Base-by-base conservation (phyloP, 352 stramenopile genomes). In the Pythium graminicola region DNA sequence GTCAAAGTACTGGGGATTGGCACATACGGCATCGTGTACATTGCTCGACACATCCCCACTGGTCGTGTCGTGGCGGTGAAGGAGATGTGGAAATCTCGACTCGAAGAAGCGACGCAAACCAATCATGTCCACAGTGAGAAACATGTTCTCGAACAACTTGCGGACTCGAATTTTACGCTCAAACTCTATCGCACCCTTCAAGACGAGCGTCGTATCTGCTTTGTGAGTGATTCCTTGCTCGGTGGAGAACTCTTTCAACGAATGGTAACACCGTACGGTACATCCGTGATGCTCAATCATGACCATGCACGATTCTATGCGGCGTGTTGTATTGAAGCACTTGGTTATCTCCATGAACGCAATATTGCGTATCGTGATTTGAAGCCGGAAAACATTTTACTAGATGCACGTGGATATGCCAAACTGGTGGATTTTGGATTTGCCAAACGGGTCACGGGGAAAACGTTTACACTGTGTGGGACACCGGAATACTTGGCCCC, bases 221-320 rank as follows among this genome's bases (percentile, higher is more conserved):
- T 99, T 95, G 78, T 99, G 23, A 95, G 99, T 44, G 95, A 99
- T 61, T 80, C 99, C n/a, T 87, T 99, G 5, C 95, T 98, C 54
- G 96, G 97, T 31, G 96, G 96, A 33, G 96, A 99, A 55, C 74
- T 99, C 11, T 99, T 35, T 13, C 29, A 35, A 13, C 29, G 29
- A 13, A 35, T 35, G 7, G 29, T 35, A 13, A 35, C 29, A 13
- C 29, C 29, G 13, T 13, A 35, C 7, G 29, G 29, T 13, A 13
- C 29, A 7, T 13, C 29, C 29, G 29, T 35, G 29, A 7, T 35
- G 7, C 13, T 35, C 7, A 35, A 13, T 35, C 29, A 35, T 13
- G 29, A 35, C 29, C 29, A 35, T 13, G 83, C 86, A 6, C 76
- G 85, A 28, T 98, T 98, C 64, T 98, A 98, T 70, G 76, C 78